Base-by-base conservation (phyloP, 164 flowering plant species). In the Warburgia ugandensis region DNA sequence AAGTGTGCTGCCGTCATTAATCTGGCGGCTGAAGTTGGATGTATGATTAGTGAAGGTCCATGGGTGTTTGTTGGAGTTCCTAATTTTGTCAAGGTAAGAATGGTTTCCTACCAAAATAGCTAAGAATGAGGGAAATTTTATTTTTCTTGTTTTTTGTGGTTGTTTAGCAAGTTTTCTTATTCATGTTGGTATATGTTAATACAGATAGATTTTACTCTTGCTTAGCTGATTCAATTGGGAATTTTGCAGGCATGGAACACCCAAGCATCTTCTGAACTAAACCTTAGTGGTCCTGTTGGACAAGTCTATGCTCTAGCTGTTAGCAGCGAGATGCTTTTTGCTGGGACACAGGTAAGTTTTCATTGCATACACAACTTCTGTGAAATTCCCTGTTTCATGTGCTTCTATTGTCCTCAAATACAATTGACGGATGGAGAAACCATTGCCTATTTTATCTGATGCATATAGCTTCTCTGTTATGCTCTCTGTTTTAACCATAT, bases 41-140 rank as follows among this genome's bases (percentile, higher is more conserved):
- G 89, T 60, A 73, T 92, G 87, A 80, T 92, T 17, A 84, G 77
- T 72, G 99, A 88, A 76, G 97, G 99, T 30, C 91, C 97, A 21
- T 92, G 95, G 97, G 33, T 92, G 14, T 92, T 92, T 71, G 81
- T 84, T 49, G 99, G 99, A 47, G 47, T 83, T 54, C 84, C 84
- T 29, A 82, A 84, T 74, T 13, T 62, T 61, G 92, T 92, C 39
- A 92, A 86, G 94, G 99, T 88, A 56, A 54, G 36, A 2, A 22
- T 4, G 16, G 42, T 21, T 36, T 33, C 17, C 25, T 11, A 42
- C 26, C 26, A 42, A 19, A 5, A 42, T 42, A 42, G 23, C 23
- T 42, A 42, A 12, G 45, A 9, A 42, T 23, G 45, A 26, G 23
- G 25, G 29, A 13, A 25, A 45, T 27, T 11, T 22, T 45, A 9